phyloP scores from a whole-genome alignment of 2,329 filamentous ascomycete species.

The Geoglossum cookeanum region DNA sequence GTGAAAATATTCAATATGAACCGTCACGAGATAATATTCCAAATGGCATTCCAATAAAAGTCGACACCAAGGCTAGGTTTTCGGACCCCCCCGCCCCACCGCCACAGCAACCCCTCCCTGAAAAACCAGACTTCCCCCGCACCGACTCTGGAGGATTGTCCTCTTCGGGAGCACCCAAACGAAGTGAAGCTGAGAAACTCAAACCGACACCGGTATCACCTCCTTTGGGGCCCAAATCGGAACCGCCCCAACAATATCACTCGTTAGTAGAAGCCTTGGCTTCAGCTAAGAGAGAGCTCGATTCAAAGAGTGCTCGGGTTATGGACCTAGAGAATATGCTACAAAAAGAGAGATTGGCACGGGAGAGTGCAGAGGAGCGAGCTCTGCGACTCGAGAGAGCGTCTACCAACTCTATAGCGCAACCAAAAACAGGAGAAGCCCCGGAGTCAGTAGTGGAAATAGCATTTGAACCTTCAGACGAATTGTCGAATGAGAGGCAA shows the following conservation, averaged over 20 bases:
- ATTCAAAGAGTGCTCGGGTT: slow-evolving; percentile 61
- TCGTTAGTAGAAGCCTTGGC: slow-evolving; percentile 71
- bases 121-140: slow-evolving; percentile 60
- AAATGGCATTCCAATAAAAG: slow-evolving; percentile 27
- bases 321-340: slow-evolving; percentile 65
- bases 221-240: slow-evolving; percentile 24
- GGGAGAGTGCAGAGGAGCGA: slow-evolving; percentile 68
- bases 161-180: slow-evolving; percentile 45
- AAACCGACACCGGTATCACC: slow-evolving; percentile 29
- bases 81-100: slow-evolving; percentile 86
- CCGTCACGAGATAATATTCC: slow-evolving; percentile 3
- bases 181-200: slow-evolving; percentile 55
- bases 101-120: slow-evolving; percentile 78
- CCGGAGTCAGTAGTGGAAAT: slow-evolving; percentile 26
- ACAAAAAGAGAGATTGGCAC: slow-evolving; percentile 58
- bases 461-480: slow-evolving; percentile 25
- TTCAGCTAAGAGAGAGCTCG: slow-evolving; percentile 68
- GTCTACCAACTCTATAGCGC: slow-evolving; percentile 18
- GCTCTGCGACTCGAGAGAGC: slow-evolving; percentile 52
- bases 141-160: slow-evolving; percentile 26
- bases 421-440: slow-evolving; percentile 15
- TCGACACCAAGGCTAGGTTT: slow-evolving; percentile 67
- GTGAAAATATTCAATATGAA: slow-evolving; percentile 11
- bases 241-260: slow-evolving; percentile 53
- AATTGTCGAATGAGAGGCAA: slow-evolving; percentile 8